A percentile compares a stretch with the other conserved stretches of the same genome.
phyloP scores from a whole-genome alignment of 2,329 filamentous ascomycete species.

The Sclerotinia glacialis region DNA sequence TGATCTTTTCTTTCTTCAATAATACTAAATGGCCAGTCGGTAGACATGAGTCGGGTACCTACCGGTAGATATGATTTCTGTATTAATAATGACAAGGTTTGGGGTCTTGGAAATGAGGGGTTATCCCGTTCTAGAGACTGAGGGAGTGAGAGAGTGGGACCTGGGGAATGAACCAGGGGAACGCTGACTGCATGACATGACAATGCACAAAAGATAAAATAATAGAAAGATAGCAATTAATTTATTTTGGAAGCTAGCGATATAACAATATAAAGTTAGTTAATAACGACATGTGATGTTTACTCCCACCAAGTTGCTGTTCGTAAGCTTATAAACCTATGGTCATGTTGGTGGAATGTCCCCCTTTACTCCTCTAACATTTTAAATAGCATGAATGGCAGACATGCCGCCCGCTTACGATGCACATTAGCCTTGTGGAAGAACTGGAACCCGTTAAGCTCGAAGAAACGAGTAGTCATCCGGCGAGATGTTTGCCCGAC shows the following conservation, averaged over 20 bases:
- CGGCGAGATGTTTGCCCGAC: slow-evolving; percentile 13
- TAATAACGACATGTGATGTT: neutral
- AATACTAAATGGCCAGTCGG: neutral
- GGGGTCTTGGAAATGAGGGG: neutral
- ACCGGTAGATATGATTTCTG: neutral
- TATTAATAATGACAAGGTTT: neutral
- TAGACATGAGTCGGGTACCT: neutral
- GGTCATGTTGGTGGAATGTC: neutral
- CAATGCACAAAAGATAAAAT: neutral
- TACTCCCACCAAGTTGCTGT: neutral
- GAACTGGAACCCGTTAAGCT: slow-evolving; percentile 21
- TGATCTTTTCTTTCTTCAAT: neutral
- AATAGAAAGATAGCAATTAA: neutral
- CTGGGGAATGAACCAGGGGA: neutral
- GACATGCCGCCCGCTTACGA: slow-evolving; percentile 10
- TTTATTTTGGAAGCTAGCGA: neutral
- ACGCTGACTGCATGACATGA: neutral
- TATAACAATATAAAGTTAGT: neutral
- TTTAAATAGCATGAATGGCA: slow-evolving; percentile 9
- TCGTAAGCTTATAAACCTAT: neutral
- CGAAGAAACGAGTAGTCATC: neutral
- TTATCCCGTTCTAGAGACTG: neutral
- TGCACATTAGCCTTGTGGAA: slow-evolving; percentile 29
- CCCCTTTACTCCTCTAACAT: neutral
- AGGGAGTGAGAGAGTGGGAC: neutral